Evolutionary conservation across 1,139 yeast species (phyloP).

Genomic region (Taphrina flavorubra): DNA sequence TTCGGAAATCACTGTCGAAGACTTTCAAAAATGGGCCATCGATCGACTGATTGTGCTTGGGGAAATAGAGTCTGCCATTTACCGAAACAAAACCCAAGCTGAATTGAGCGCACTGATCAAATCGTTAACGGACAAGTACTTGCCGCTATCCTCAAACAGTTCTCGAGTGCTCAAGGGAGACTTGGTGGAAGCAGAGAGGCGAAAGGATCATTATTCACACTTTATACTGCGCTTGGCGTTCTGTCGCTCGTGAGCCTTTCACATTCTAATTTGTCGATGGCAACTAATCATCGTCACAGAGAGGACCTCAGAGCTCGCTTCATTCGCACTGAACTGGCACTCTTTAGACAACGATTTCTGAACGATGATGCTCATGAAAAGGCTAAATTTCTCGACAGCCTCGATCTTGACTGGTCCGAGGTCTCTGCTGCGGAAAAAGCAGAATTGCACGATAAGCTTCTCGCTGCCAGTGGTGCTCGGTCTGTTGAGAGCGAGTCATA

Average conservation of each 20-base stretch:
- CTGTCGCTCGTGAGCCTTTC: constrained; percentile 63
- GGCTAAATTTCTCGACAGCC: constrained; percentile 60
- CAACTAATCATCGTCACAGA: constrained; percentile 22
- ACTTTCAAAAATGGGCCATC: constrained; percentile 94
- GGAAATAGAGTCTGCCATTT: constrained; percentile 77
- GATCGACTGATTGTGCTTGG: constrained; percentile 82
- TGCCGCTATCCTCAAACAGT: constrained; percentile 63
- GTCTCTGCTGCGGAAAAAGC: constrained; percentile 68
- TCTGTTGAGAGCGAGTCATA: constrained; percentile 62
- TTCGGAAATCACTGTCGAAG: constrained; percentile 84
- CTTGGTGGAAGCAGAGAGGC: constrained; percentile 61
- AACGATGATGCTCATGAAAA: constrained; percentile 73
- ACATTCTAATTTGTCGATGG: neutral
- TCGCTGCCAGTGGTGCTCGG: constrained; percentile 52
- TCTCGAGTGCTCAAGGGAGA: constrained; percentile 44
- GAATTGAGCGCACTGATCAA: constrained; percentile 71
- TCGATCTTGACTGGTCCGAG: constrained; percentile 68
- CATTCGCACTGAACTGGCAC: constrained; percentile 70
- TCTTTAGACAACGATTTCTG: constrained; percentile 76
- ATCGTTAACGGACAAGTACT: constrained; percentile 66
- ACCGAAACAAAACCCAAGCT: constrained; percentile 66
- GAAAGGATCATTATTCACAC: constrained; percentile 91
- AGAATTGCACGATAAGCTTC: constrained; percentile 59
- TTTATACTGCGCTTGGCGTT: constrained; percentile 85
- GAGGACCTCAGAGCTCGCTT: constrained; percentile 83